Base-by-base conservation (phyloP, 2,329 filamentous ascomycete genomes). In the Aspergillus costaricaensis region DNA sequence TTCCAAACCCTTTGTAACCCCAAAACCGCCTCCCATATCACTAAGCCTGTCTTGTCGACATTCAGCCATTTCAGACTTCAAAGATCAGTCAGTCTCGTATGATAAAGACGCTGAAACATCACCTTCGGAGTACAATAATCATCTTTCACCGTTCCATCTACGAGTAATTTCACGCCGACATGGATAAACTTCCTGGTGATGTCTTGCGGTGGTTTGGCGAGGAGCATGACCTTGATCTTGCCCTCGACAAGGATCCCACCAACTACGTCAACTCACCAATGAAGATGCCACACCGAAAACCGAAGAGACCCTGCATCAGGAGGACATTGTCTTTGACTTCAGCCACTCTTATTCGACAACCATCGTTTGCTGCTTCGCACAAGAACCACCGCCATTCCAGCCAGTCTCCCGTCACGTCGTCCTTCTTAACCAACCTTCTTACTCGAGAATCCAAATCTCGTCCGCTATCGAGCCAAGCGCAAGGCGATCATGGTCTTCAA, bases 141-240 rank as follows among this genome's bases (percentile, higher is more conserved):
- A 44, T 44, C 4, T 23, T 10, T 44, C 19, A 21, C 41, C 14
- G 41, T 44, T 43, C 12, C 12, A 15, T 36, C 9, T 23, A 44
- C 7, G 4, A 10, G 9, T 44, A 21, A 7, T n/a, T 5, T 12
- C 5, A 4, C 9, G 10, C 5, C 58, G 74, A 72, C 43, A 80
- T 83, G 66, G 76, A 83, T 38, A 81, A 85, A 54, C 83, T 84
- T 1, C 79, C 90, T 59, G 85, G 86, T 53, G 86, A 91, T 62
- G 88, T 83, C 70, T 89, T 92, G 66, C 83, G 87, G 52, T 91
- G 89, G 88, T 79, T 92, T 25, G 89, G 92, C 30, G 88, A 91
- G 59, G 87, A 91, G 56, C 84, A 88, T 17, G 85, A 90, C 55
- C 78, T 93, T 32, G 89, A 93, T 67, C 81, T 93, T 39, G 83